These are phyloP conservation scores for Colletotrichum horii DNA, from an alignment of 2,329 filamentous ascomycete genomes.

Conservation along the genomic window DNA sequence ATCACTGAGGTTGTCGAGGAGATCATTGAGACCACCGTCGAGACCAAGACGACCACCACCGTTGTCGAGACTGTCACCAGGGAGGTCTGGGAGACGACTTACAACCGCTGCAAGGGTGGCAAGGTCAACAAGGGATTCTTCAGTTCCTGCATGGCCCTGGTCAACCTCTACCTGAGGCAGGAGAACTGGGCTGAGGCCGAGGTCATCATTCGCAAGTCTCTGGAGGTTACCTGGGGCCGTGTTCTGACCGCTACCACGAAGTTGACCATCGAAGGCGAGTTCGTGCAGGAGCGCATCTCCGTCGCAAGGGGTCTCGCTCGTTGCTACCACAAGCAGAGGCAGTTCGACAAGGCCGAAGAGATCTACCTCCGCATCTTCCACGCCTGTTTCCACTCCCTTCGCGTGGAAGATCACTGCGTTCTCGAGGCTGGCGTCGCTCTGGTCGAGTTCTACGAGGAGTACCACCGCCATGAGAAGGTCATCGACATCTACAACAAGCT, in stretches of 20 bases:
- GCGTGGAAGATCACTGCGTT: slow-evolving; percentile 33
- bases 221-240: slow-evolving; percentile 44
- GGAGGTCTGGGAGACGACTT: slow-evolving; percentile 41
- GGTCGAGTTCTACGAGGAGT: slow-evolving; percentile 36
- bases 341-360: slow-evolving; percentile 41
- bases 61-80: slow-evolving; percentile 37
- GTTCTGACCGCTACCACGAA: slow-evolving; percentile 34
- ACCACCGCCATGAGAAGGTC: slow-evolving; percentile 36
- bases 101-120: slow-evolving; percentile 36
- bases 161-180: slow-evolving; percentile 34
- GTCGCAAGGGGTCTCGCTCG: slow-evolving; percentile 37
- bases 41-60: slow-evolving; percentile 37
- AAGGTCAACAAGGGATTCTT: slow-evolving; percentile 38
- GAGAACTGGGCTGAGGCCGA: slow-evolving; percentile 41
- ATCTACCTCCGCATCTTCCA: slow-evolving; percentile 42
- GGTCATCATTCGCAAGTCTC: slow-evolving; percentile 34
- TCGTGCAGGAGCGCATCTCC: slow-evolving; percentile 34
- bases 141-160: slow-evolving; percentile 36
- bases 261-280: slow-evolving; percentile 34
- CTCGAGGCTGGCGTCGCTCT: slow-evolving; percentile 31
- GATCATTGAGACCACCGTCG: slow-evolving; percentile 36
- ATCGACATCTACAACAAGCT: slow-evolving; percentile 39
- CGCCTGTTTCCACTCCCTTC: slow-evolving; percentile 34
- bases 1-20: slow-evolving; percentile 45
- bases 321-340: slow-evolving; percentile 38